These are phyloP conservation scores for Geotrichum carabidarum DNA, from an alignment of 1,139 yeast species.

Conservation along the genomic window DNA sequence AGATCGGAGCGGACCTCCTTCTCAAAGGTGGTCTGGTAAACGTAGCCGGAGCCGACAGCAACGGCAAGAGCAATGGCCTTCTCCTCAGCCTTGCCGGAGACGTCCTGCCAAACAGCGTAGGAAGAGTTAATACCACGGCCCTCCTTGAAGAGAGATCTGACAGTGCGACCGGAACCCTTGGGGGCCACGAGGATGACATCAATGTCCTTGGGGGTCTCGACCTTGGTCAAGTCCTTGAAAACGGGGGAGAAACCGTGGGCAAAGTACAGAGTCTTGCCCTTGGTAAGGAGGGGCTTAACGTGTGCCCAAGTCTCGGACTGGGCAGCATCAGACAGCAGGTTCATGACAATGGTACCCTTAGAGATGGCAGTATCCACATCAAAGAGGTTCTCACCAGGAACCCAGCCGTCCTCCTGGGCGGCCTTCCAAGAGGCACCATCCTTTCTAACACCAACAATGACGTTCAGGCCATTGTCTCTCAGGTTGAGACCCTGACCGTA, in stretches of 20 bases:
- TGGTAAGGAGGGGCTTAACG: slow-evolving; percentile 85
- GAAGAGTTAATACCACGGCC: slow-evolving; percentile 99
- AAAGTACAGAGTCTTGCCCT: slow-evolving; percentile 97
- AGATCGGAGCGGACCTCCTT: slow-evolving; percentile 98
- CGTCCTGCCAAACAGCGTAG: slow-evolving; percentile 98
- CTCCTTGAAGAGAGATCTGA: slow-evolving; percentile 97
- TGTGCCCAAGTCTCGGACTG: slow-evolving; percentile 96
- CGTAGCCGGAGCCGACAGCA: slow-evolving; percentile 99
- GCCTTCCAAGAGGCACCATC: slow-evolving; percentile 99
- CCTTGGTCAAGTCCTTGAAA: slow-evolving; percentile 94
- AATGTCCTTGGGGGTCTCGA: slow-evolving; percentile 88
- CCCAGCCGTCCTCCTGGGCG: slow-evolving; percentile 99
- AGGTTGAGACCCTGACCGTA: slow-evolving; percentile 99
- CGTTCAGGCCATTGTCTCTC: slow-evolving; percentile 98
- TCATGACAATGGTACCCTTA: slow-evolving; percentile 93
- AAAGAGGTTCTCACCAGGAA: slow-evolving; percentile 96
- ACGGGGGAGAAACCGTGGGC: slow-evolving; percentile 99
- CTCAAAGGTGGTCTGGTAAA: slow-evolving; percentile 98
- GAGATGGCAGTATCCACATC: slow-evolving; percentile 87
- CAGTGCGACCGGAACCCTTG: slow-evolving; percentile 99
- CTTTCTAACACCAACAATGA: slow-evolving; percentile 96
- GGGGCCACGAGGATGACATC: slow-evolving; percentile 99
- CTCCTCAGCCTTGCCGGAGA: slow-evolving; percentile 98
- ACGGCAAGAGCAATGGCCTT: slow-evolving; percentile 97
- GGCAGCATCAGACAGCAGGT: slow-evolving; percentile 97